Percentiles rank a stretch among this genome's conserved stretches.
These are phyloP conservation scores for Microstroma glucosiphilum DNA, from an alignment of 1,284 basidiomycete genomes.

Conservation along the genomic window DNA sequence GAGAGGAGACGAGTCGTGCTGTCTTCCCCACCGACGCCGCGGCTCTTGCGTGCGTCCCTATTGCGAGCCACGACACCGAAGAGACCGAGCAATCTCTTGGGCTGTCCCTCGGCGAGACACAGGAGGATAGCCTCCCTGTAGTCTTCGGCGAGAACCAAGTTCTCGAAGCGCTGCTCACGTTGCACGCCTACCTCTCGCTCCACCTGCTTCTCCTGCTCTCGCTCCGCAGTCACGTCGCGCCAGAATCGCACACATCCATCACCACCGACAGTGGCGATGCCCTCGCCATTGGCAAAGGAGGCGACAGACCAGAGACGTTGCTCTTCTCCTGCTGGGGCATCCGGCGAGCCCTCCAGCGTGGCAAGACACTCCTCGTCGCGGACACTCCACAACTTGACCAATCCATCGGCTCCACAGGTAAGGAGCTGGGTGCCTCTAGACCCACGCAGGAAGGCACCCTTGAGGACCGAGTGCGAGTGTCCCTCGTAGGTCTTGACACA, in stretches of 20 bases:
- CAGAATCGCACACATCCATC: conserved; percentile 90
- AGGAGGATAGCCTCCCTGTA: background rate
- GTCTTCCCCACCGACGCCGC: background rate
- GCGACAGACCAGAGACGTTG: conserved; percentile 66
- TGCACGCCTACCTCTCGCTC: conserved; percentile 28
- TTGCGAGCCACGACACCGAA: background rate
- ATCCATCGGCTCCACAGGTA: conserved; percentile 81
- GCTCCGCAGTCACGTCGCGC: conserved; percentile 80
- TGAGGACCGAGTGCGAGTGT: conserved; percentile 91
- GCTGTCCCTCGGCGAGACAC: conserved; percentile 4
- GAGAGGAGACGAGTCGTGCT: background rate
- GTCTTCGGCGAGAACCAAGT: background rate
- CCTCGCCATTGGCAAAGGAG: conserved; percentile 72
- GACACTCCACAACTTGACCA: conserved; percentile 93
- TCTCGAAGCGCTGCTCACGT: conserved; percentile 6
- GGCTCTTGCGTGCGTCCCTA: background rate
- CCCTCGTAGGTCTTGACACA: conserved; percentile 55
- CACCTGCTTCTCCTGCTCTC: conserved; percentile 58
- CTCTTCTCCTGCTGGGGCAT: conserved; percentile 61
- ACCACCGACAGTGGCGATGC: conserved; percentile 82
- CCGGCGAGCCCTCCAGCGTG: conserved; percentile 67
- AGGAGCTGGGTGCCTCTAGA: conserved; percentile 77
- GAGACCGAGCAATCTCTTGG: background rate
- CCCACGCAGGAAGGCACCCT: conserved; percentile 69
- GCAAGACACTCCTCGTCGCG: conserved; percentile 71